phyloP scores from a whole-genome alignment of 805 yeast species.

The Kuraishia capsulata region DNA sequence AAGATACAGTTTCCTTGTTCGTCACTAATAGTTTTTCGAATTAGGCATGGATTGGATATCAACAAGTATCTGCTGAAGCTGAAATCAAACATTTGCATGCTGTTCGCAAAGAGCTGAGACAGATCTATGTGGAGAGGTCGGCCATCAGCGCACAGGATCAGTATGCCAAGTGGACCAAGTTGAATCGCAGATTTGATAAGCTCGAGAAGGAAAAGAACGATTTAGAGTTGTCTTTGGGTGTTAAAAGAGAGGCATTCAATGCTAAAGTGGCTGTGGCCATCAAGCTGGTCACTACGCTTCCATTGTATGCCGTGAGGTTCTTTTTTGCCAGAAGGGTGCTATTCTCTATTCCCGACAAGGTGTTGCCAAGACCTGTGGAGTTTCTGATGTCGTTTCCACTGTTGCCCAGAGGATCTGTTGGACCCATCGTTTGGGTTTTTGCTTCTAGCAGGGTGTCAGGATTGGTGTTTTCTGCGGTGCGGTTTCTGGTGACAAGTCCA shows the following conservation, averaged over 20 bases:
- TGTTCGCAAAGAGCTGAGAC: conserved; percentile 33
- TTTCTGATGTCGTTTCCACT: conserved; percentile 57
- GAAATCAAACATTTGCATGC: conserved; percentile 18
- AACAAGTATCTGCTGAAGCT: conserved; percentile 24
- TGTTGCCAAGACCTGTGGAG: conserved; percentile 46
- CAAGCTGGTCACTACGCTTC: conserved; percentile 32
- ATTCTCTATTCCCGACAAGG: conserved; percentile 48
- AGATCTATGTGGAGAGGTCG: conserved; percentile 43
- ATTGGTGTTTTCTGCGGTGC: conserved; percentile 17
- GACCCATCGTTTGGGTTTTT: conserved; percentile 49
- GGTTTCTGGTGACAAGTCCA: too few species aligned
- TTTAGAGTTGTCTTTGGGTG: conserved; percentile 28
- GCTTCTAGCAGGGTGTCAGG: conserved; percentile 17
- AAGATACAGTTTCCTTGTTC: not conserved
- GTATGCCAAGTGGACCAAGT: conserved; percentile 92
- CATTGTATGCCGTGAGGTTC: conserved; percentile 38
- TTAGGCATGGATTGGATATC: conserved; percentile 8
- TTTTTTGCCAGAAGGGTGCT: conserved; percentile 46
- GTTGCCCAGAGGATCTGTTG: conserved; percentile 52
- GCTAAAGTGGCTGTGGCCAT: conserved; percentile 23
- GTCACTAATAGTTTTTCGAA: too few species aligned
- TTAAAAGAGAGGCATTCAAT: conserved; percentile 25
- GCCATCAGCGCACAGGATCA: conserved; percentile 81
- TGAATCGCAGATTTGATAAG: conserved; percentile 63
- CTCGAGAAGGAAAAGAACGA: conserved; percentile 41